Percentiles rank a stretch among this genome's conserved stretches.
phyloP scores from a whole-genome alignment of 116 monocot genomes.

The Papilionanthe hybrid region DNA sequence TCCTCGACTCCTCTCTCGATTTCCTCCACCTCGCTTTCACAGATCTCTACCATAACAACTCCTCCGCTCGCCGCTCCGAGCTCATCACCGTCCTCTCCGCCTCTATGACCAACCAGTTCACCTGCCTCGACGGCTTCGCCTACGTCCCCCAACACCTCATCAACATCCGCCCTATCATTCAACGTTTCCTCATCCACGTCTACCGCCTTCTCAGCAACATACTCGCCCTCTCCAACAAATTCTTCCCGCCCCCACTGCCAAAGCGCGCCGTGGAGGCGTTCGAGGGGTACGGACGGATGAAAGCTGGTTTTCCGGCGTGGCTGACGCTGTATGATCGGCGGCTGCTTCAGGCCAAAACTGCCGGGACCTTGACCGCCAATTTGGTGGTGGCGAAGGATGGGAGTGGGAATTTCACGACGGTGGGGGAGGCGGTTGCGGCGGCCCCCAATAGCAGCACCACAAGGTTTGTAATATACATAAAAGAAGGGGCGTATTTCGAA shows the following conservation, averaged over 20 bases:
- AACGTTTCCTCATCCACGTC: conserved; percentile 29
- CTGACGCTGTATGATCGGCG: conserved; percentile 18
- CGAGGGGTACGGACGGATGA: conserved; percentile 31
- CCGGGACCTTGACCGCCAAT: conserved; percentile 7
- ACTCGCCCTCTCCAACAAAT: conserved; percentile 63
- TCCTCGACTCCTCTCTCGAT: conserved; percentile 15
- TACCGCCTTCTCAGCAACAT: conserved; percentile 65
- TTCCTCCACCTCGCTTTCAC: conserved; percentile 3
- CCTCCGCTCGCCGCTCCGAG: background rate
- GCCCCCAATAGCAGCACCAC: conserved; percentile 22
- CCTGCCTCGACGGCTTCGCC: conserved; percentile 79
- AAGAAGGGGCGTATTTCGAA: conserved; percentile 69
- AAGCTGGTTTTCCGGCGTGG: conserved; percentile 38
- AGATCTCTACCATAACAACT: background rate
- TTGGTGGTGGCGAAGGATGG: conserved; percentile 50
- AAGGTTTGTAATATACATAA: conserved; percentile 70
- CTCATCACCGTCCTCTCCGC: conserved; percentile 16
- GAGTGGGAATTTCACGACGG: conserved; percentile 38
- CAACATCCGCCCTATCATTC: conserved; percentile 30
- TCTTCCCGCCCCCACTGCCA: conserved; percentile 4
- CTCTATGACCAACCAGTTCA: conserved; percentile 69
- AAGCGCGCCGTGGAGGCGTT: conserved; percentile 16
- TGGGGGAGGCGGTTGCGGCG: conserved; percentile 40
- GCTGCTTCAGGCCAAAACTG: conserved; percentile 24
- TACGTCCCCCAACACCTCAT: conserved; percentile 21